These are phyloP conservation scores for Teratosphaeria epicoccoides DNA, from an alignment of 2,329 filamentous ascomycete species.

Conservation along the genomic window DNA sequence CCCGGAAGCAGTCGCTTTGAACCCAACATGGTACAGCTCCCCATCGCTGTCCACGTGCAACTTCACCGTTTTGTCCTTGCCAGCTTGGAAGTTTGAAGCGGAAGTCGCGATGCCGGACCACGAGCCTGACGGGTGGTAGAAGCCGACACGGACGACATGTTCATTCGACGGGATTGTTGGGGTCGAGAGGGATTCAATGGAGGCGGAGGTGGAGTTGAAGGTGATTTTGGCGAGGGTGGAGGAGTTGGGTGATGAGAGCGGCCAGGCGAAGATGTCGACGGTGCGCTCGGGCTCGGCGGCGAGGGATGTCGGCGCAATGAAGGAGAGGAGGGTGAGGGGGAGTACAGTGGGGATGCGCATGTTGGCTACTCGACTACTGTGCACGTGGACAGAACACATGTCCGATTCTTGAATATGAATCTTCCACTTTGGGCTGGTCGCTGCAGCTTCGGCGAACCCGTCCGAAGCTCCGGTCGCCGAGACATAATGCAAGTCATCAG, in stretches of 20 bases:
- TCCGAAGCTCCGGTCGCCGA: too few species aligned
- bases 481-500: too few species aligned
- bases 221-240: constrained; percentile 34
- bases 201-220: constrained; percentile 31
- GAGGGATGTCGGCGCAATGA: constrained; percentile 25
- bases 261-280: constrained; percentile 28
- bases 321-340: constrained; percentile 25
- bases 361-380: constrained; percentile 6
- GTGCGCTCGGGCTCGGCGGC: constrained; percentile 16
- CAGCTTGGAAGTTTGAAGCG: constrained; percentile 31
- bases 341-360: constrained; percentile 29
- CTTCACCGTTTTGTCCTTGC: constrained; percentile 34
- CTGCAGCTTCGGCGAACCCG: too few species aligned
- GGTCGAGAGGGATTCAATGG: constrained; percentile 30
- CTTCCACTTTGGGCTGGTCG: not conserved
- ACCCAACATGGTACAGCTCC: constrained; percentile 36
- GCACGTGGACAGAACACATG: not conserved
- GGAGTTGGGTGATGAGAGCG: constrained; percentile 25
- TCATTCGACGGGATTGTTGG: constrained; percentile 24
- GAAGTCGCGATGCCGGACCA: constrained; percentile 39
- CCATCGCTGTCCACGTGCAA: constrained; percentile 35
- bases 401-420: not conserved
- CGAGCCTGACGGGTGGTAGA: constrained; percentile 27
- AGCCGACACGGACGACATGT: constrained; percentile 35
- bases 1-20: constrained; percentile 25